These are phyloP conservation scores for Phytophthora tentaculata DNA, from an alignment of 352 stramenopile genomes.

Conservation along the genomic window DNA sequence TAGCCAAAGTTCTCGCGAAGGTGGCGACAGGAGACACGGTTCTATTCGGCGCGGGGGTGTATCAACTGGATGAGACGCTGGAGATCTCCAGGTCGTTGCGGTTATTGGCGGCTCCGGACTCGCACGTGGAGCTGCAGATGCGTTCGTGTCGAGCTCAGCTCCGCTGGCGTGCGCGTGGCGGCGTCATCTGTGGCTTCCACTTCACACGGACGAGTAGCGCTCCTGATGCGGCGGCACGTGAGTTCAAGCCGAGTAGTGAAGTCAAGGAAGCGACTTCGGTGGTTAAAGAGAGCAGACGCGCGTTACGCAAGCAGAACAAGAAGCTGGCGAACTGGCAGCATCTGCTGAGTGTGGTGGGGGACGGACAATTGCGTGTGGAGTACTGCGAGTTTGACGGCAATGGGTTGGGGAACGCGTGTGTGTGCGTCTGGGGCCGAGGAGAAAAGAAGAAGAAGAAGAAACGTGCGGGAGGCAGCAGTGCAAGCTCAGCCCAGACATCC, in stretches of 20 bases:
- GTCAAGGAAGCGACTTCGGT: slow-evolving; percentile 4
- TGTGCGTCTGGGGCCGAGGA: slow-evolving; percentile 57
- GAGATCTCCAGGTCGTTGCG: slow-evolving; percentile 54
- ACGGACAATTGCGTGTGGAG: slow-evolving; percentile 55
- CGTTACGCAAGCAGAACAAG: slow-evolving; percentile 18
- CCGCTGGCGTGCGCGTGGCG: slow-evolving; percentile 61
- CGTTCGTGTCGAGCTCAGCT: slow-evolving; percentile 50
- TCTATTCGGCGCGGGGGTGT: slow-evolving; percentile 73
- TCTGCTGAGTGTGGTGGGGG: slow-evolving; percentile 51
- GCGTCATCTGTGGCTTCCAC: slow-evolving; percentile 71
- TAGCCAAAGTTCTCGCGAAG: slow-evolving; percentile 36
- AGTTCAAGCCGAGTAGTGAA: slow-evolving; percentile 28
- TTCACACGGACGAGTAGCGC: slow-evolving; percentile 47
- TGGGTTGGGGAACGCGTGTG: slow-evolving; percentile 65
- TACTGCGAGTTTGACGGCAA: slow-evolving; percentile 80
- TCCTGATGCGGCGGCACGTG: slow-evolving; percentile 14
- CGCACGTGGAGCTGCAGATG: slow-evolving; percentile 80
- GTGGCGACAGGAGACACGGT: slow-evolving; percentile 55
- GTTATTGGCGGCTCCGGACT: slow-evolving; percentile 56
- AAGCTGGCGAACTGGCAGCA: slow-evolving; percentile 64
- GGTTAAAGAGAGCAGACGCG: slow-evolving; percentile 28
- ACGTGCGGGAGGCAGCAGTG: not conserved
- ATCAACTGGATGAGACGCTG: slow-evolving; percentile 57
- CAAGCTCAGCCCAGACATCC: not conserved
- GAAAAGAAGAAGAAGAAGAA: slow-evolving; percentile 36